These are phyloP conservation scores for Puccinia hordei DNA, from an alignment of 1,284 basidiomycete species.

Conservation along the genomic window DNA sequence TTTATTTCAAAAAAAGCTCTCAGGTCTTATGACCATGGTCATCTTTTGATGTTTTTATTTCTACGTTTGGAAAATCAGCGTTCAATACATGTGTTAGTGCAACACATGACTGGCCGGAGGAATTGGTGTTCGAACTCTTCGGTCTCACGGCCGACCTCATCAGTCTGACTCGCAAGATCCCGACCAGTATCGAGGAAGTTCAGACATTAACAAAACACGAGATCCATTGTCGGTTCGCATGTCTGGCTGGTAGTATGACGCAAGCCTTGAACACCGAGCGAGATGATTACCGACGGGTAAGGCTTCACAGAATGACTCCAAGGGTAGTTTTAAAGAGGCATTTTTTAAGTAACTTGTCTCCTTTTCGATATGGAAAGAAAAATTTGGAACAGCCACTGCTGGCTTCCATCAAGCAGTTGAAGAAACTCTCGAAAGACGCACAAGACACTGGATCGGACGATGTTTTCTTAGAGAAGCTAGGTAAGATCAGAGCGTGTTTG, in stretches of 20 bases:
- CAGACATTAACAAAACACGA: slow-evolving; percentile 37
- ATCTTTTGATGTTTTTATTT: neutral
- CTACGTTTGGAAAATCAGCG: slow-evolving; percentile 8
- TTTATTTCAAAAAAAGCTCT: neutral
- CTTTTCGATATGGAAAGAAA: neutral
- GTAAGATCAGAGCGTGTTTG: slow-evolving; percentile 40
- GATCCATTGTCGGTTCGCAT: slow-evolving; percentile 47
- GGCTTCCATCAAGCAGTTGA: slow-evolving; percentile 20
- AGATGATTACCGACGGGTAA: slow-evolving; percentile 26
- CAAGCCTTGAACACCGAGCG: slow-evolving; percentile 19
- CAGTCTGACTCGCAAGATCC: slow-evolving; percentile 42
- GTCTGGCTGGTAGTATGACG: slow-evolving; percentile 40
- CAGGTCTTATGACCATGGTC: neutral
- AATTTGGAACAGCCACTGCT: slow-evolving; percentile 29
- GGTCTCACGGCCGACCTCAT: slow-evolving; percentile 48
- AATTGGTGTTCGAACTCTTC: slow-evolving; percentile 40
- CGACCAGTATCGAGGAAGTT: slow-evolving; percentile 35
- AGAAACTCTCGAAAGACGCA: slow-evolving; percentile 26
- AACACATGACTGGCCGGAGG: slow-evolving; percentile 41
- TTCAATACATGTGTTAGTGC: slow-evolving; percentile 46
- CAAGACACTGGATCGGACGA: slow-evolving; percentile 19
- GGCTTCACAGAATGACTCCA: neutral
- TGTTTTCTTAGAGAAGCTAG: slow-evolving; percentile 16
- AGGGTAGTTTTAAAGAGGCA: too few species aligned
- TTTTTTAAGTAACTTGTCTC: too few species aligned